Base-by-base conservation (phyloP, 2,329 filamentous ascomycete species). In the Aspergillus thermomutatus region DNA sequence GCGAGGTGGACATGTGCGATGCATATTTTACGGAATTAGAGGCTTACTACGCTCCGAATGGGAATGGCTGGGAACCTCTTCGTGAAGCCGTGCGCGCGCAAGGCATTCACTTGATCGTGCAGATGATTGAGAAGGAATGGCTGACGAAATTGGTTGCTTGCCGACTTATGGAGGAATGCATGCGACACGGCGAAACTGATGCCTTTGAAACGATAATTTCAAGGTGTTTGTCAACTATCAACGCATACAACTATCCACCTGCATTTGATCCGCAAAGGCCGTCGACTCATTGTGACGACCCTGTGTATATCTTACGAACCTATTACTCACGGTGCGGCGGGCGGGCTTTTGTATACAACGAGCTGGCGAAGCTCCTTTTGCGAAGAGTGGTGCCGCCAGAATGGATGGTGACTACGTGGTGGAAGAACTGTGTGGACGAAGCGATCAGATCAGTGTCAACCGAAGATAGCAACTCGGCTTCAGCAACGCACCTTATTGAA, bases 1-100 rank as follows among this genome's bases (percentile, higher is more conserved):
- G 64, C 4, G 70, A 73, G 19, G 65, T 71, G 41, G 69, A 77
- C 61, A 75, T 76, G 70, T 75, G 71, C 31, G 69, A 75, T 65
- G 68, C 67, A 50, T 75, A 77, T 55, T 75, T 76, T 57, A 76
- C 74, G 6, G 73, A 77, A 55, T 56, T 77, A 51, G 75, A 77
- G 56, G 60, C 66, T 28, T 69, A 69, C 50, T 77, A 76, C 63
- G 69, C 73, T 2, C 67, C 69, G 11, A 57, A 62, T 47, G 66
- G 67, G 25, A 58, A 59, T 56, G 74, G 74, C 21, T 77, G 75
- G 75, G 68, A 63, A 50, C 75, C 75, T 43, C 65, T 77, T 17
- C 74, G 73, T 25, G 71, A 75, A 58, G 72, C 74, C 52, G 73
- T 75, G 28, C 73, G 75, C 23, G 67, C 73, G 1, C 74, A 75